These are phyloP conservation scores for Lactarius vividus DNA, from an alignment of 768 basidiomycete genomes.

Conservation along the genomic window DNA sequence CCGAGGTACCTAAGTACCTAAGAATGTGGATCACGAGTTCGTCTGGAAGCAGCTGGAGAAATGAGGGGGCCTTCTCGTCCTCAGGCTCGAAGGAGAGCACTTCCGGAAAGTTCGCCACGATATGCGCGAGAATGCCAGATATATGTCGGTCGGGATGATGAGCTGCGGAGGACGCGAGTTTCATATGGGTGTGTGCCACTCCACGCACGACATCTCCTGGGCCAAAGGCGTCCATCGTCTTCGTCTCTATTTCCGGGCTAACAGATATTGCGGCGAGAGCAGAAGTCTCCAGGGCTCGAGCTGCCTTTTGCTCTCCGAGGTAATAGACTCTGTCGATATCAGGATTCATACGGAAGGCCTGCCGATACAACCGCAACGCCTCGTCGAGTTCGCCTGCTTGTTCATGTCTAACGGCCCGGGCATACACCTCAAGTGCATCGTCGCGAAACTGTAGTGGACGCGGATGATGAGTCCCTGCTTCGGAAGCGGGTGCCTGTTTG, in stretches of 20 bases:
- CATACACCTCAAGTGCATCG: conserved; percentile 64
- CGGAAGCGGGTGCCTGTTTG: conserved; percentile 13
- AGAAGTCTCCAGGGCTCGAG: conserved; percentile 2
- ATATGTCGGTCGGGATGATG: conserved; percentile 30
- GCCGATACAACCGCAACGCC: conserved; percentile 72
- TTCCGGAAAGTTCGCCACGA: conserved; percentile 50
- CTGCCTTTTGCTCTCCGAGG: conserved; percentile 45
- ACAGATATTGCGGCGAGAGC: background rate
- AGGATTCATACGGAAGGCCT: conserved; percentile 74
- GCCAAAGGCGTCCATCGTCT: background rate
- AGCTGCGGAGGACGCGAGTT: conserved; percentile 15
- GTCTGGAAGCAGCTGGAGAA: conserved; percentile 63
- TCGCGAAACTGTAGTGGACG: conserved; percentile 31
- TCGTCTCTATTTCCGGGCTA: background rate
- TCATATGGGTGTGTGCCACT: background rate
- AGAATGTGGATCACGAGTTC: conserved; percentile 73
- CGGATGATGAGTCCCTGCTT: background rate
- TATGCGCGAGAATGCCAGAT: conserved; percentile 44
- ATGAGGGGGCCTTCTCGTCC: conserved; percentile 56
- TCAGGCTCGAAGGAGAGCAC: conserved; percentile 63
- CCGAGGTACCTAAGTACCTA: conserved; percentile 58
- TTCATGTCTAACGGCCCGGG: conserved; percentile 68
- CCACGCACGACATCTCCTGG: conserved; percentile 12
- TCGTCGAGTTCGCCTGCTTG: conserved; percentile 72
- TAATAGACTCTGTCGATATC: conserved; percentile 73